A percentile compares a stretch with the other conserved stretches of the same genome.
Evolutionary conservation across 805 yeast genomes (phyloP).

Genomic region (Blastobotrys parvus): DNA sequence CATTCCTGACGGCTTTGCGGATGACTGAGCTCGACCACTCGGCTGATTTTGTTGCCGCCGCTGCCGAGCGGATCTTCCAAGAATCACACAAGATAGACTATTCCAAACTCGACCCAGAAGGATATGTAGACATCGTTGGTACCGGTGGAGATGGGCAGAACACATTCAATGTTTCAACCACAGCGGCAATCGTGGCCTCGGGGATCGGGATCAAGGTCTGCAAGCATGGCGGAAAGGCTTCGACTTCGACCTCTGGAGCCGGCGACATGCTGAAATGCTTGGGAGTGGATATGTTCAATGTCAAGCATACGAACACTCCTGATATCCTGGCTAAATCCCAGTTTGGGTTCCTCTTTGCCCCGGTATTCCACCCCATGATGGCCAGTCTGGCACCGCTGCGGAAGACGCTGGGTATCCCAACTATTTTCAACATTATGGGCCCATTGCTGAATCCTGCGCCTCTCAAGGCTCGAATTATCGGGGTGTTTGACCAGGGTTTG

Average conservation of each 20-base stretch:
- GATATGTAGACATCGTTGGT: conserved; percentile 85
- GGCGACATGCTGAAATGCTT: conserved; percentile 76
- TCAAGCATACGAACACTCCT: conserved; percentile 56
- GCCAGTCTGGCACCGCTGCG: conserved; percentile 73
- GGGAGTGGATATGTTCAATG: conserved; percentile 75
- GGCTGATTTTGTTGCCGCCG: conserved; percentile 76
- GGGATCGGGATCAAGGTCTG: conserved; percentile 77
- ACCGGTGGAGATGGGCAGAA: conserved; percentile 99
- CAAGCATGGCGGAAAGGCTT: conserved; percentile 97
- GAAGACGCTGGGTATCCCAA: conserved; percentile 73
- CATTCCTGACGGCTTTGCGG: conserved; percentile 74
- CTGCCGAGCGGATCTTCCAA: conserved; percentile 65
- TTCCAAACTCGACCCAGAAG: conserved; percentile 25
- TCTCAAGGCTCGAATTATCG: conserved; percentile 68
- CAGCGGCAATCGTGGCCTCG: conserved; percentile 88
- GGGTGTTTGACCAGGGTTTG: conserved; percentile 72
- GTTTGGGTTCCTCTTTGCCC: conserved; percentile 79
- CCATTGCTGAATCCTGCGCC: conserved; percentile 92
- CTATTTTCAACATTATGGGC: conserved; percentile 89
- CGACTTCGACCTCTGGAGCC: conserved; percentile 87
- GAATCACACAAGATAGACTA: conserved; percentile 28
- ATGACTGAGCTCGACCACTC: conserved; percentile 69
- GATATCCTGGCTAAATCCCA: conserved; percentile 36
- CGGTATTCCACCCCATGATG: conserved; percentile 91
- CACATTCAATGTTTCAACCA: conserved; percentile 93